These are phyloP conservation scores for Blastomyces gilchristii DNA, from an alignment of 2,329 filamentous ascomycete species.

Conservation along the genomic window DNA sequence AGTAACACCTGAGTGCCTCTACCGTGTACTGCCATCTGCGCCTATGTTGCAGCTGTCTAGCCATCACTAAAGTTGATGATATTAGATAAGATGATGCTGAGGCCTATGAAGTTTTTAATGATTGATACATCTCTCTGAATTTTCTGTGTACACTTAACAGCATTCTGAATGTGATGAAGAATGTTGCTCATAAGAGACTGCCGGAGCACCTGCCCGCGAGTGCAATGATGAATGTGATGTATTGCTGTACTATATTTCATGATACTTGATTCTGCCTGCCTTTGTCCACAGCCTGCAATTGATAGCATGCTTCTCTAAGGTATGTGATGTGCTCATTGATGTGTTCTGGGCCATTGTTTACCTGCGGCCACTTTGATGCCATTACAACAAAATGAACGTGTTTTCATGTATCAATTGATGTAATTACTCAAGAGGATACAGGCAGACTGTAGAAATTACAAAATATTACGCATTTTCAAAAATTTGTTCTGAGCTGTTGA, in stretches of 20 bases:
- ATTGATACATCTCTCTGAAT: constrained; percentile 8
- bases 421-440: constrained; percentile 1
- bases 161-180: constrained; percentile 5
- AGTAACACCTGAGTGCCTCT: not conserved
- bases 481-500: constrained; percentile 4
- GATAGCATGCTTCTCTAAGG: constrained; percentile 3
- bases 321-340: constrained; percentile 4
- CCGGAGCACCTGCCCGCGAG: constrained; percentile 4
- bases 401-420: constrained; percentile 1
- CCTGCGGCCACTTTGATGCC: constrained; percentile 2
- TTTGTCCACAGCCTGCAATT: constrained; percentile 1
- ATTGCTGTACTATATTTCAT: constrained; percentile 3
- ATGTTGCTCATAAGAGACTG: constrained; percentile 3
- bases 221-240: not conserved
- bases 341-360: constrained; percentile 5
- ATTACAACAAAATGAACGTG: not conserved
- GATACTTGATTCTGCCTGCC: constrained; percentile 5
- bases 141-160: constrained; percentile 8
- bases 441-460: not conserved
- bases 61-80: not conserved
- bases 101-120: constrained; percentile 9
- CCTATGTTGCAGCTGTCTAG: not conserved
- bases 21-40: not conserved
- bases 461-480: constrained; percentile 5
- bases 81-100: not conserved